Percentiles rank a stretch among this genome's conserved stretches.
phyloP scores from a whole-genome alignment of 2,329 filamentous ascomycete species.

The Hymenotorrendiella dingleyae region DNA sequence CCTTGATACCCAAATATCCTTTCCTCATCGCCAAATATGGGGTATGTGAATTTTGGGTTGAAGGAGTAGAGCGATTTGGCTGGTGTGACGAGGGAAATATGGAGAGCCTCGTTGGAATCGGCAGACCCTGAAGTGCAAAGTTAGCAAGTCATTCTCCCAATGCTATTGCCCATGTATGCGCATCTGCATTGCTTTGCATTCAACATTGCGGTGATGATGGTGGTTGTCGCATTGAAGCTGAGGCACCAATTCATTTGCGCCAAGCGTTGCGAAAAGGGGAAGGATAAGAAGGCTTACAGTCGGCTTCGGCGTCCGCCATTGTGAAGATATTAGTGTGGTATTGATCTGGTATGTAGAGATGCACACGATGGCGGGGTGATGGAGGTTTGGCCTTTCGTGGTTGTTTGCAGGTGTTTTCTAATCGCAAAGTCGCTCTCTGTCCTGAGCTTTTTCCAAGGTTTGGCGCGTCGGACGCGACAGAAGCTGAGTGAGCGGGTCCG shows the following conservation, averaged over 20 bases:
- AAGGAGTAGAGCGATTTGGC: constrained; percentile 61
- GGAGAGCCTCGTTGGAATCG: constrained; percentile 46
- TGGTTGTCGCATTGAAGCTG: constrained; percentile 5
- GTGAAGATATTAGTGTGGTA: background rate
- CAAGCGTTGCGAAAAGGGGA: no score
- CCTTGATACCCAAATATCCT: constrained; percentile 84
- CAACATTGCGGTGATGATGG: background rate
- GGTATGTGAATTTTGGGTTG: constrained; percentile 81
- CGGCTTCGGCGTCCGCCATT: constrained; percentile 18
- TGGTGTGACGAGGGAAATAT: constrained; percentile 52
- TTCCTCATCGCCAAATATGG: constrained; percentile 91
- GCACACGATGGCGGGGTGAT: background rate
- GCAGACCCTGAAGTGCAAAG: constrained; percentile 22
- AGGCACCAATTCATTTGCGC: constrained; percentile 13
- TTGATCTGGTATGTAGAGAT: background rate
- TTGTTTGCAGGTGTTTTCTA: no score
- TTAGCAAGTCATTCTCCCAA: background rate
- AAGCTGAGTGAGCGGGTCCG: no score
- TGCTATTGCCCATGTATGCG: background rate
- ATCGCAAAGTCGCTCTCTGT: background rate
- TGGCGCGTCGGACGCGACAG: constrained; percentile 2
- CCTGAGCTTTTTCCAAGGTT: constrained; percentile 3
- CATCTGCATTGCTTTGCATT: background rate
- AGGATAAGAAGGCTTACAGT: constrained; percentile 20
- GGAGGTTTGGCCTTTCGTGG: no score